Conservation (phyloP, 306 rosid species). For the Leucaena leucocephala region DNA sequence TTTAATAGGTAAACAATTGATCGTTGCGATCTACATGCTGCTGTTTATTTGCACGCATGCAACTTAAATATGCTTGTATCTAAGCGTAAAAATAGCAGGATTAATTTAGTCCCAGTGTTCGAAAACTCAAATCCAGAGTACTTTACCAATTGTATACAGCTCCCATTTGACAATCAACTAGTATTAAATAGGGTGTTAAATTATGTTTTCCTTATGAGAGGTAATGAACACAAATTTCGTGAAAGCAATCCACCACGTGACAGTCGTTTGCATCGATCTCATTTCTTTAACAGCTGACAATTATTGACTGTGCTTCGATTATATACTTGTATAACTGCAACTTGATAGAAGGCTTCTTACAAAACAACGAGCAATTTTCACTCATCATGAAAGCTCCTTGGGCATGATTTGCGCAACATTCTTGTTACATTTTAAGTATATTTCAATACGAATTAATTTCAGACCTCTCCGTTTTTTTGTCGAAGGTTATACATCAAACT, state of each 20-base stretch:
- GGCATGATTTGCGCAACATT: neutral
- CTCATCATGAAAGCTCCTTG: neutral
- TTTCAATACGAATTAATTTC: neutral
- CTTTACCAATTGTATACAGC: no score
- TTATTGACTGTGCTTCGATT: no score
- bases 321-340: no score
- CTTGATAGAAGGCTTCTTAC: neutral
- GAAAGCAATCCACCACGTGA: neutral
- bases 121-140: no score
- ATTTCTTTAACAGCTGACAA: no score
- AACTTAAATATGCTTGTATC: slow-evolving; percentile 2
- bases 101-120: no score
- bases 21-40: slow-evolving; percentile 4
- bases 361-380: neutral
- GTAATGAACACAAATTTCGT: neutral
- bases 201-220: neutral
- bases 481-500: neutral
- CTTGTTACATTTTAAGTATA: neutral
- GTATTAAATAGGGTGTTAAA: neutral
- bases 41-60: slow-evolving; percentile 17
- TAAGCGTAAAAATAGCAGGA: neutral
- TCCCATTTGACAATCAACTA: neutral
- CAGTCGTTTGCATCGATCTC: neutral
- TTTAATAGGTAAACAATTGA: neutral
- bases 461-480: neutral